Base-by-base conservation (phyloP, 257 asterid genomes). In the Salvia rosmarinus region DNA sequence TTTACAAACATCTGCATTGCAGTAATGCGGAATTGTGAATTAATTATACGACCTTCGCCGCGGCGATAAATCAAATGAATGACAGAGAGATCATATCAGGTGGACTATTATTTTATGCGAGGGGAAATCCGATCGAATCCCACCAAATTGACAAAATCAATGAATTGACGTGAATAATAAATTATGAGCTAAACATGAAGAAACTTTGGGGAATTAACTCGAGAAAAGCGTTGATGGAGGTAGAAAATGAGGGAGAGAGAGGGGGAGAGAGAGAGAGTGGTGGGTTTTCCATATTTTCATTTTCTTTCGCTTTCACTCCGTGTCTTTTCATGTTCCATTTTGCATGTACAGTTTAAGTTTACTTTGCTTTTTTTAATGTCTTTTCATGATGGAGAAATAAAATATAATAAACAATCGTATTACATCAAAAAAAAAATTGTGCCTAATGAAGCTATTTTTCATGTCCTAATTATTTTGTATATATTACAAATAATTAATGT, bases 51-150 rank as follows among this genome's bases (percentile, higher is more conserved):
- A 62, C 30, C 43, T 50, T 50, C 32, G 42, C 50, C 32, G 72
- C 47, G 21, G 34, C 25, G 72, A 68, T 59, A 49, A 74, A 64
- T 75, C 75, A 67, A 54, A 52, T 21, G 7, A 71, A 30, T 9
- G 69, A 49, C 67, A 39, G 70, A 70, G 76, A 81, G 87, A 88
- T 81, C 87, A 69, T 84, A 85, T 85, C 89, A 79, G 80, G 77
- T 52, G 66, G 68, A 68, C 25, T 42, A 34, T 52, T 62, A 68
- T 68, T 50, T 59, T 60, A 67, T 25, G 0, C 52, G 44, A 47
- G 63, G 65, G 47, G 50, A 61, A n/a, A 68, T 39, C 54, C 6
- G 46, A 51, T 60, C 68, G 37, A 67, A 25, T 16, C 47, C 6
- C 55, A 23, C 28, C 25, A 25, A 49, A 64, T 67, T 51, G 64